Conservation (phyloP, 1,284 basidiomycete genomes). For the Leucoagaricus sp. region DNA sequence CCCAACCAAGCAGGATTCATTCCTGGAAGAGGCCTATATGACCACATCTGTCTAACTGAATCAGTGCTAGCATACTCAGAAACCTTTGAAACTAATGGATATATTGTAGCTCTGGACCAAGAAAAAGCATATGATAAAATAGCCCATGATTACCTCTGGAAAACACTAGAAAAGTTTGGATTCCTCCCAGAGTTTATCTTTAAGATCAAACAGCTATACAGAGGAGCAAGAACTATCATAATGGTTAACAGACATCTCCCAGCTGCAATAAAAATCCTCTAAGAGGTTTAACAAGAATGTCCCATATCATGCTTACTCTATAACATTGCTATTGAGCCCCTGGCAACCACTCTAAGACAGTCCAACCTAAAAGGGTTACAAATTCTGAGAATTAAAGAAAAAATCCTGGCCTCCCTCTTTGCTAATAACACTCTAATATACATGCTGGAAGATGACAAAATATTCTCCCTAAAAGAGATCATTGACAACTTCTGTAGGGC, state of each 20-base stretch:
- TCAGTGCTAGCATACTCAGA: slow-evolving; percentile 29
- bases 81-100: slow-evolving; percentile 24
- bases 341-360: slow-evolving; percentile 30
- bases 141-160: slow-evolving; percentile 34
- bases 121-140: slow-evolving; percentile 41
- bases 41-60: slow-evolving; percentile 31
- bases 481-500: slow-evolving; percentile 32
- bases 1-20: slow-evolving; percentile 38
- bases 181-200: slow-evolving; percentile 31
- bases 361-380: slow-evolving; percentile 30
- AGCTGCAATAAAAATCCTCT: slow-evolving; percentile 25
- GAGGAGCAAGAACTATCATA: slow-evolving; percentile 27
- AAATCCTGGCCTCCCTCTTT: slow-evolving; percentile 27
- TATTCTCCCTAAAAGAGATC: slow-evolving; percentile 19
- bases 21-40: slow-evolving; percentile 26
- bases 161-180: slow-evolving; percentile 23
- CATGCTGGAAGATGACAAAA: slow-evolving; percentile 23
- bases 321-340: slow-evolving; percentile 36
- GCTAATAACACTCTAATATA: slow-evolving; percentile 33
- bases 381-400: slow-evolving; percentile 21
- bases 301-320: slow-evolving; percentile 42
- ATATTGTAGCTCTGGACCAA: too few relatives aligned
- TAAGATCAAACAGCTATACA: slow-evolving; percentile 33
- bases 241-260: slow-evolving; percentile 38
- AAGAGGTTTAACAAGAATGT: slow-evolving; percentile 40